Evolutionary conservation across 257 asterid species (phyloP), one percentile per base, ranked within the genome.

Genomic region (Eustoma russellianum): DNA sequence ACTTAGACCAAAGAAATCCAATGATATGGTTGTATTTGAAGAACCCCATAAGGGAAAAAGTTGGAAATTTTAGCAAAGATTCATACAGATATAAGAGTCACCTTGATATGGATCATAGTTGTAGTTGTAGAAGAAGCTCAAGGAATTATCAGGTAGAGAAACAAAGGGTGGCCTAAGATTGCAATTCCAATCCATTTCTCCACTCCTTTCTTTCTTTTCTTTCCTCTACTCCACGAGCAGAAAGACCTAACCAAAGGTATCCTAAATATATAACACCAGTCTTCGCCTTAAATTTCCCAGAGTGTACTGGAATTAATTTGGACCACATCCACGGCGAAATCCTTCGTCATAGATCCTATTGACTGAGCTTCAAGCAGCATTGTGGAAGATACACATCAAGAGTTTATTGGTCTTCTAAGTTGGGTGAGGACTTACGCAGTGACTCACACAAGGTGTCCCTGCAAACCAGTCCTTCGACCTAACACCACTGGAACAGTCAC

Each of bases 111-210:
- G 97, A 59, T 85, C 95, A 55, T 77, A 77, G 57, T 77, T 88
- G 69, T 79, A 79, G 83, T 70, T 85, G 81, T 77, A 80, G 83
- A 85, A 83, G 55, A 83, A 79, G 81, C 81, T 66, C 46, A 81
- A 68, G 41, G 95, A 69, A 59, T 50, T 75, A 28, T 79, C 81
- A 0, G 80, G 85, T 15, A 68, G 83, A 63, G 95, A 62, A 61
- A 73, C 73, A 56, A 69, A 75, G 17, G 95, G 94, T 46, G 70
- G 70, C 52, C 83, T 63, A 17, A 78, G 60, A 68, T 80, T 74
- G 14, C 81, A 81, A 56, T 79, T 85, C 97, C 97, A 88, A 52
- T 88, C 95, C 97, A 88, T 82, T 69, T 11, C 18, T 51, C 50
- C 3, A 45, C 14, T 24, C 60, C 64, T 17, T 33, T 19, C 41